phyloP scores from a whole-genome alignment of 1,284 basidiomycete genomes.

The Heterobasidion occidentale region DNA sequence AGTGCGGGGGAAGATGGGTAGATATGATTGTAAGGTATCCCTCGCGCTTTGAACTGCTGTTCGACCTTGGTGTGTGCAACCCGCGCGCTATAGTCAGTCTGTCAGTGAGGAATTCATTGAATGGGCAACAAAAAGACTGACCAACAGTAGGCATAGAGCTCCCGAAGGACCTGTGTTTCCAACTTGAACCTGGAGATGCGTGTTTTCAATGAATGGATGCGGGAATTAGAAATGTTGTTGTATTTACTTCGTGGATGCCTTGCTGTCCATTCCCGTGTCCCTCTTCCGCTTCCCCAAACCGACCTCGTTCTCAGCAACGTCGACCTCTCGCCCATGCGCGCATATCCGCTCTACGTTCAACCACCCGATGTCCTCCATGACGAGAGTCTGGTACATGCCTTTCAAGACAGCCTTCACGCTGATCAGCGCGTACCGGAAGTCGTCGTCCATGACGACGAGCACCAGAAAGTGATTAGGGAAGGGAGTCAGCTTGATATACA shows the following conservation, averaged over 20 bases:
- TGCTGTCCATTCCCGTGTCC: constrained; percentile 11
- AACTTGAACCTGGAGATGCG: constrained; percentile 47
- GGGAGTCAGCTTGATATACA: constrained; percentile 65
- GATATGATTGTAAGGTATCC: constrained; percentile 73
- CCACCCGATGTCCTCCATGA: constrained; percentile 74
- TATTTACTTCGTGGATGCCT: background rate
- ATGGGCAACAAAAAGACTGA: constrained; percentile 22
- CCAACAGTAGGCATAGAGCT: constrained; percentile 79
- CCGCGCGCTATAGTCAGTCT: constrained; percentile 52
- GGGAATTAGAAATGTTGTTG: background rate
- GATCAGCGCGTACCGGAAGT: constrained; percentile 72
- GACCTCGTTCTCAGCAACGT: constrained; percentile 23
- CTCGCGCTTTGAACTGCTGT: constrained; percentile 75
- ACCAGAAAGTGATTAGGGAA: constrained; percentile 72
- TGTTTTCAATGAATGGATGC: background rate
- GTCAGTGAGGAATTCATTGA: background rate
- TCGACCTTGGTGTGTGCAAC: constrained; percentile 88
- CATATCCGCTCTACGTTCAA: constrained; percentile 59
- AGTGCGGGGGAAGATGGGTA: constrained; percentile 32
- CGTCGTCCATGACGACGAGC: constrained; percentile 66
- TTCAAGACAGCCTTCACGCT: constrained; percentile 44
- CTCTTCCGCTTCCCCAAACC: constrained; percentile 27
- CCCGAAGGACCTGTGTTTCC: constrained; percentile 59
- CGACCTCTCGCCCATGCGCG: constrained; percentile 24
- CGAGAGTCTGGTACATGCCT: constrained; percentile 46